phyloP scores from a whole-genome alignment of 2,329 filamentous ascomycete species.

The Fusarium pilosicola region DNA sequence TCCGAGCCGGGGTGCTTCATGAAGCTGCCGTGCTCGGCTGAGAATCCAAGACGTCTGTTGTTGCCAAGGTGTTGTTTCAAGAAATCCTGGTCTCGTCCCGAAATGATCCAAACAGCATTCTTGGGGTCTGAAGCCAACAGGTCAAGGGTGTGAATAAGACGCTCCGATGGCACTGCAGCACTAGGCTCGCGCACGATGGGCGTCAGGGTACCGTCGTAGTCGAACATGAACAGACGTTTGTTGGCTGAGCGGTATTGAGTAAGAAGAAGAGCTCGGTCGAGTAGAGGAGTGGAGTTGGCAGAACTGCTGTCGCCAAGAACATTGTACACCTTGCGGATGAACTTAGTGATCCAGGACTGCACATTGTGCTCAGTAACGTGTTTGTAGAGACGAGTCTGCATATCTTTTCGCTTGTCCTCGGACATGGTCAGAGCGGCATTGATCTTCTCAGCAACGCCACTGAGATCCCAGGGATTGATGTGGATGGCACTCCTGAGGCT shows the following conservation, averaged over 20 bases:
- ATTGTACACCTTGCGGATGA: constrained; percentile 80
- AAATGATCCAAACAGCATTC: constrained; percentile 98
- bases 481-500: constrained; percentile 87
- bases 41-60: constrained; percentile 88
- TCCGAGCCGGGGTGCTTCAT: constrained; percentile 81
- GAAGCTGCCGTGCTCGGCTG: constrained; percentile 96
- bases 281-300: constrained; percentile 79
- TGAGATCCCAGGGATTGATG: constrained; percentile 96
- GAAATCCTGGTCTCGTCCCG: constrained; percentile 92
- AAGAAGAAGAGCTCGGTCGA: constrained; percentile 79
- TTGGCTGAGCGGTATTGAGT: constrained; percentile 77
- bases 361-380: constrained; percentile 90
- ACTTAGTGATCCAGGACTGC: constrained; percentile 84
- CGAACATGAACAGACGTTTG: constrained; percentile 95
- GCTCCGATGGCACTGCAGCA: constrained; percentile 86
- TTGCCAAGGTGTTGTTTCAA: constrained; percentile 92
- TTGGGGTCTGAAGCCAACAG: constrained; percentile 79
- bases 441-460: constrained; percentile 84
- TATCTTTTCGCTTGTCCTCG: constrained; percentile 68
- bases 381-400: constrained; percentile 80
- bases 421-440: constrained; percentile 83
- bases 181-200: constrained; percentile 93
- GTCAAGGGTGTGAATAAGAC: constrained; percentile 82
- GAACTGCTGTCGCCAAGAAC: constrained; percentile 83
- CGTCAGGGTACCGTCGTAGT: constrained; percentile 97